Conservation (phyloP, 257 asterid genomes). For the Salvia splendens region DNA sequence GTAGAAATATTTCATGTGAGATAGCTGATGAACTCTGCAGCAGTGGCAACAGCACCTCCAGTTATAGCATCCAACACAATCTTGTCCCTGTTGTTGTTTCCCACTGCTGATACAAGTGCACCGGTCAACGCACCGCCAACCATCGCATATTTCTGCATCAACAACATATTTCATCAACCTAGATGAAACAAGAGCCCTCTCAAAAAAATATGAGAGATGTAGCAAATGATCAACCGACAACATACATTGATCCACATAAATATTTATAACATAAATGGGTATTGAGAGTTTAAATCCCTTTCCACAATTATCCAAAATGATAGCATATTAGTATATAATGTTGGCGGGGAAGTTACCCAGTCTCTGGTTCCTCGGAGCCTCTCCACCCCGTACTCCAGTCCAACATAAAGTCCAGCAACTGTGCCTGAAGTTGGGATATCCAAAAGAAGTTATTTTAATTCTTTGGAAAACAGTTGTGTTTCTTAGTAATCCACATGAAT, state of each 20-base stretch:
- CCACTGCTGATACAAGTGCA: slow-evolving; percentile 57
- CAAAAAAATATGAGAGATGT: no score
- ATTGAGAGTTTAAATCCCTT: background rate
- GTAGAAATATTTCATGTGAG: slow-evolving; percentile 40
- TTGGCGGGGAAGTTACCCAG: slow-evolving; percentile 58
- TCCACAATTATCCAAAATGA: background rate
- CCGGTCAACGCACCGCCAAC: slow-evolving; percentile 79
- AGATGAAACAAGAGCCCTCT: background rate
- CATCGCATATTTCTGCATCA: slow-evolving; percentile 56
- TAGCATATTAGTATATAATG: background rate
- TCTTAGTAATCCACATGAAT: background rate
- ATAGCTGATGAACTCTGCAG: slow-evolving; percentile 62
- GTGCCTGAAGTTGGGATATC: slow-evolving; percentile 53
- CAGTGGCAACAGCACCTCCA: slow-evolving; percentile 86
- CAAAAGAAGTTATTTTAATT: background rate
- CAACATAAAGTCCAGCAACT: slow-evolving; percentile 75
- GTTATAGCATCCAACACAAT: slow-evolving; percentile 70
- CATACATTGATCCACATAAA: background rate
- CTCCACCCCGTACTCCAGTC: slow-evolving; percentile 70
- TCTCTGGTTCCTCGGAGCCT: slow-evolving; percentile 74
- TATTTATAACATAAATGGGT: background rate
- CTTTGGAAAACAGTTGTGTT: background rate
- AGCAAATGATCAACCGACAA: background rate
- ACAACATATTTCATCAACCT: background rate
- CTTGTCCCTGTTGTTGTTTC: slow-evolving; percentile 52